Conservation (phyloP, 768 basidiomycete genomes). For the Gloeophyllum trabeum region DNA sequence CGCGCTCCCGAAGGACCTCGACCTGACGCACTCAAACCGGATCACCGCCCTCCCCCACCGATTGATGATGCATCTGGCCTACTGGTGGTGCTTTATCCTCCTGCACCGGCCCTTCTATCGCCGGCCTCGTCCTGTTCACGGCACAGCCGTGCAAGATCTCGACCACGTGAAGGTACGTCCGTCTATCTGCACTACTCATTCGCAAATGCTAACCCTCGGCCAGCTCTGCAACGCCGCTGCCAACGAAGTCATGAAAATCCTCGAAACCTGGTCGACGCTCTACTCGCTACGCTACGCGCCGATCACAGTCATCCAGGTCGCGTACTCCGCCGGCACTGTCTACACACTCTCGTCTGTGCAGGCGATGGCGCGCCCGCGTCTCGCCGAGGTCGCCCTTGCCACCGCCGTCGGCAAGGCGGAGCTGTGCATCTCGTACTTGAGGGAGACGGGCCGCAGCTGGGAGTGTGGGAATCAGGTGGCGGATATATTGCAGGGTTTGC, state of each 20-base stretch:
- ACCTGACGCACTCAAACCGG: constrained; percentile 35
- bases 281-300: constrained; percentile 49
- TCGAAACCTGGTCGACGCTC: constrained; percentile 35
- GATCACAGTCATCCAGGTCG: constrained; percentile 42
- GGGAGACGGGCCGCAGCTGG: neutral
- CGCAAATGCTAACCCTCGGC: constrained; percentile 6
- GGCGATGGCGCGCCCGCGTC: constrained; percentile 31
- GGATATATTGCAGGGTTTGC: neutral
- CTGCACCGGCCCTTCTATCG: constrained; percentile 41
- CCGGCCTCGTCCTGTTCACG: constrained; percentile 20
- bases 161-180: constrained; percentile 37
- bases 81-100: constrained; percentile 50
- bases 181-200: neutral
- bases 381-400: constrained; percentile 12
- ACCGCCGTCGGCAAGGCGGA: neutral
- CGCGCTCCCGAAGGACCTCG: constrained; percentile 27
- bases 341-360: constrained; percentile 44
- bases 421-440: neutral
- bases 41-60: constrained; percentile 39
- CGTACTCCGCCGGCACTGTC: constrained; percentile 50
- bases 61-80: constrained; percentile 43
- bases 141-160: constrained; percentile 22
- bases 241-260: constrained; percentile 43
- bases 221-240: constrained; percentile 43
- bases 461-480: neutral